phyloP scores from a whole-genome alignment of 169 alveolate species.

The Eimeria acervulina region DNA sequence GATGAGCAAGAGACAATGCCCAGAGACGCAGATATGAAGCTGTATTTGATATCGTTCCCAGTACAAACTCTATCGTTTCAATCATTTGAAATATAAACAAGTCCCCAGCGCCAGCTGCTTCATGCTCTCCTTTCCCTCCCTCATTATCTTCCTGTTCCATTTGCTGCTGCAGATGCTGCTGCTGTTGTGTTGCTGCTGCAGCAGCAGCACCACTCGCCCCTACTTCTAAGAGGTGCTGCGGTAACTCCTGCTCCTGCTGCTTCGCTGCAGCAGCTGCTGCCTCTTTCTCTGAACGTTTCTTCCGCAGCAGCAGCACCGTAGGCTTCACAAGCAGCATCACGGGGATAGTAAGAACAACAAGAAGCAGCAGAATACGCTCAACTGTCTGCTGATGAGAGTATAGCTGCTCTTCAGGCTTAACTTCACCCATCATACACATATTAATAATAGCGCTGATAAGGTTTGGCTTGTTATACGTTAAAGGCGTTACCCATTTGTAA shows the following conservation, averaged over 20 bases:
- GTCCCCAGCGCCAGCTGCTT: conserved; percentile 90
- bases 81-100: conserved; percentile 97
- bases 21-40: conserved; percentile 99
- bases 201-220: not conserved
- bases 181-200: not conserved
- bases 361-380: conserved; percentile 90
- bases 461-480: conserved; percentile 95
- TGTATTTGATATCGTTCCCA: conserved; percentile 98
- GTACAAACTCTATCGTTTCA: conserved; percentile 99
- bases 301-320: conserved; percentile 80
- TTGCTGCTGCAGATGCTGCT: not conserved
- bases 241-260: not conserved
- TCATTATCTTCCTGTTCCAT: not conserved
- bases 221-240: not conserved
- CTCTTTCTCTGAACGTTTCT: not conserved
- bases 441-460: conserved; percentile 98
- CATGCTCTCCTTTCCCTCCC: conserved; percentile 83
- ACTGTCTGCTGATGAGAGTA: conserved; percentile 88
- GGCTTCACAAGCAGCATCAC: conserved; percentile 98
- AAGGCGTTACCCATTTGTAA: conserved; percentile 96
- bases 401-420: conserved; percentile 88
- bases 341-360: conserved; percentile 95
- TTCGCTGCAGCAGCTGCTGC: not conserved
- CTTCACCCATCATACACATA: conserved; percentile 93
- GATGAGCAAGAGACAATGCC: conserved; percentile 99